These are phyloP conservation scores for Mallotus nudiflorus DNA, from an alignment of 345 rosid species.

Conservation along the genomic window DNA sequence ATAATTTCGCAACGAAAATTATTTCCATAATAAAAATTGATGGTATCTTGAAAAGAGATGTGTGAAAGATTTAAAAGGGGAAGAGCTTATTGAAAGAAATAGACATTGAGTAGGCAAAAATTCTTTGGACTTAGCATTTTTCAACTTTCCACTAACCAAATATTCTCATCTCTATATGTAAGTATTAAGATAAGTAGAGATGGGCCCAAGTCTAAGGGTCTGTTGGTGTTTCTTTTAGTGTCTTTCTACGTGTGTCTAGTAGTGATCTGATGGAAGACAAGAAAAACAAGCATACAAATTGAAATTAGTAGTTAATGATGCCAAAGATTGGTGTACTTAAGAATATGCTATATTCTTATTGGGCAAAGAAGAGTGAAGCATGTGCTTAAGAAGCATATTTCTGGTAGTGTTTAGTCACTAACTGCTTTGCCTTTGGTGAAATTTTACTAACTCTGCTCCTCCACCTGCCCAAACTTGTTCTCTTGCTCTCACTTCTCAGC, in stretches of 20 bases:
- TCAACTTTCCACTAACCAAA: slow-evolving; percentile 24
- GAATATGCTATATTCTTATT: no score
- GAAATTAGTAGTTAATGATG: not conserved
- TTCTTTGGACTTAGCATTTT: slow-evolving; percentile 31
- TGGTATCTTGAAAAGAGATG: not conserved
- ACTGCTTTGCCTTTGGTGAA: slow-evolving; percentile 23
- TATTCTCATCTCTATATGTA: slow-evolving; percentile 29
- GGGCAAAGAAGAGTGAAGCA: slow-evolving; percentile 14
- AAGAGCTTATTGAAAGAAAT: slow-evolving; percentile 16
- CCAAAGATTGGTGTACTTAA: not conserved
- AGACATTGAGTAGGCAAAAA: slow-evolving; percentile 27
- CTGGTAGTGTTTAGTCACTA: not conserved
- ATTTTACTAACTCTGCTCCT: no score
- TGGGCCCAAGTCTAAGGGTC: slow-evolving; percentile 58
- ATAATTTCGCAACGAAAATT: no score
- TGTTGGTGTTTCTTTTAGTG: slow-evolving; percentile 48
- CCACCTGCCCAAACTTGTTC: no score
- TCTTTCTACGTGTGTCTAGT: slow-evolving; percentile 24
- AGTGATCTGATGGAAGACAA: no score
- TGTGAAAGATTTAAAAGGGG: not conserved
- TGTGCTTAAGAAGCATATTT: slow-evolving; percentile 19
- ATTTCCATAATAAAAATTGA: no score
- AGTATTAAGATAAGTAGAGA: not conserved
- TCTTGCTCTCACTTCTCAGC: no score
- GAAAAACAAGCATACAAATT: no score